Evolutionary conservation across 495 filamentous ascomycete genomes (phyloP).

Genomic region (Aspergillus kassunensis): DNA sequence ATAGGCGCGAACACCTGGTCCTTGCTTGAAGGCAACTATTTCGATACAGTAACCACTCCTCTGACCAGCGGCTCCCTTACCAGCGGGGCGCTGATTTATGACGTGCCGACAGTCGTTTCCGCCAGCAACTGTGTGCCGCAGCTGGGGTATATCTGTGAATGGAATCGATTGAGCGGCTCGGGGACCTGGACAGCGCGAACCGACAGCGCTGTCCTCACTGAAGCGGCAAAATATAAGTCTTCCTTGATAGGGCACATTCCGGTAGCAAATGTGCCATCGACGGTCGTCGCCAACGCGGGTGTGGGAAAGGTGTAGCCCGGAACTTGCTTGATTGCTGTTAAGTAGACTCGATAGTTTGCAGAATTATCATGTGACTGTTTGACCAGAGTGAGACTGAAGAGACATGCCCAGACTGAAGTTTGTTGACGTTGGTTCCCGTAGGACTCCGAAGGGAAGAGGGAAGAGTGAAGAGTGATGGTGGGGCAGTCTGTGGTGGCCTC

Average conservation of each 20-base stretch:
- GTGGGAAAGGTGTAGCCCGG: background rate
- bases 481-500: too few species aligned
- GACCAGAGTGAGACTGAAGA: too few species aligned
- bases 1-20: slow-evolving; percentile 13
- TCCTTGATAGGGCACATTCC: background rate
- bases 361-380: too few species aligned
- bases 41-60: slow-evolving; percentile 12
- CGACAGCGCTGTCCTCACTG: slow-evolving; percentile 6
- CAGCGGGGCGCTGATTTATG: slow-evolving; percentile 12
- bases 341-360: too few species aligned
- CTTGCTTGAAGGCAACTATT: slow-evolving; percentile 20
- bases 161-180: slow-evolving; percentile 12
- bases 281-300: slow-evolving; percentile 2
- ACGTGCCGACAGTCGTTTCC: slow-evolving; percentile 1
- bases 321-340: too few species aligned
- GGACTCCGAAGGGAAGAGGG: too few species aligned
- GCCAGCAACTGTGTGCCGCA: slow-evolving; percentile 2
- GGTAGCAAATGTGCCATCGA: background rate
- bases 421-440: too few species aligned
- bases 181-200: slow-evolving; percentile 12
- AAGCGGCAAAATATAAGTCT: background rate
- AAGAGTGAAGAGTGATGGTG: too few species aligned
- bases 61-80: slow-evolving; percentile 6
- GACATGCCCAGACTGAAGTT: too few species aligned
- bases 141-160: slow-evolving; percentile 16